phyloP scores from a whole-genome alignment of 1,284 basidiomycete species.

The Trichosporon sp. region DNA sequence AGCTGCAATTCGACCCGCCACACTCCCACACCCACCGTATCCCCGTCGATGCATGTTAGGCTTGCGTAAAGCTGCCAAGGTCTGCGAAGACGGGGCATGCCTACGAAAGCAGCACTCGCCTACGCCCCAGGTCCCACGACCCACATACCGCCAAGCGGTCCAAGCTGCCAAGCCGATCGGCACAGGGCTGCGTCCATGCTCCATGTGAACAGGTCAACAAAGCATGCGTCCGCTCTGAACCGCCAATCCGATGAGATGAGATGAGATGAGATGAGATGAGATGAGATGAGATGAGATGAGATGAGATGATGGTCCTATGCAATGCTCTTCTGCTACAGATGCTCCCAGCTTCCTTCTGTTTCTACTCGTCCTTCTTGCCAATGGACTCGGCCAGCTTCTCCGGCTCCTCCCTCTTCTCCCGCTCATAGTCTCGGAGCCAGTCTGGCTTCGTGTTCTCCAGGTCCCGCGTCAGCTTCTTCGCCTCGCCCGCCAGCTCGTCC shows the following conservation, averaged over 20 bases:
- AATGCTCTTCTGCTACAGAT: constrained; percentile 11
- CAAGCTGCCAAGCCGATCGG: constrained; percentile 11
- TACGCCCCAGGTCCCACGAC: not conserved
- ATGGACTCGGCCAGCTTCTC: not conserved
- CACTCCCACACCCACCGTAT: not conserved
- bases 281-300: too few relatives aligned
- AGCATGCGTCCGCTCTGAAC: not conserved
- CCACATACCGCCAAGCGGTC: not conserved
- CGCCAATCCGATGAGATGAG: not conserved
- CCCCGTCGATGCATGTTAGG: not conserved
- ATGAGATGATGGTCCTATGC: not conserved
- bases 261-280: too few relatives aligned
- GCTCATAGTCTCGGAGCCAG: constrained; percentile 44
- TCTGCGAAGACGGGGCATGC: not conserved
- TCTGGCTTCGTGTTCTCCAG: constrained; percentile 43
- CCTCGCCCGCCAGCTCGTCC: constrained; percentile 36
- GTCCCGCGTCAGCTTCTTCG: constrained; percentile 37
- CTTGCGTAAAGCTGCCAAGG: not conserved
- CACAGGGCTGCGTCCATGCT: not conserved
- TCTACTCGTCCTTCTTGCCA: not conserved
- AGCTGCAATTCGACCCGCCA: not conserved
- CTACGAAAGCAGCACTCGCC: not conserved
- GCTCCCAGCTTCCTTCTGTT: not conserved
- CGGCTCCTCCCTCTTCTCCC: constrained; percentile 22
- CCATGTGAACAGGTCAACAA: not conserved